Evolutionary conservation across 148 eudicot genomes (phyloP).

Genomic region (Linanthus parryae): DNA sequence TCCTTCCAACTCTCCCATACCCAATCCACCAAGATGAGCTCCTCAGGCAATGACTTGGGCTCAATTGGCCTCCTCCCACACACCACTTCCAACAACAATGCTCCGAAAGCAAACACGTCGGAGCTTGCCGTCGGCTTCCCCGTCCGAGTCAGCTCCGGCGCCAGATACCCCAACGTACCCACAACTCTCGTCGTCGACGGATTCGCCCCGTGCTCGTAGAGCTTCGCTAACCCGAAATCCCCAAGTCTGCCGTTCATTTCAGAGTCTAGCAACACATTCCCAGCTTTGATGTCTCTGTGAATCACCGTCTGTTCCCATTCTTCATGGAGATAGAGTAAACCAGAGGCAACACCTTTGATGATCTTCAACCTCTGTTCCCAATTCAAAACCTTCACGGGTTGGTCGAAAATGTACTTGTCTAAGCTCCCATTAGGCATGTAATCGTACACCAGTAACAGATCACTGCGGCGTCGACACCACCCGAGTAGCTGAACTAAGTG

Average conservation of each 20-base stretch:
- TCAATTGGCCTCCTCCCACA: slow-evolving; percentile 83
- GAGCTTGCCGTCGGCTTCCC: slow-evolving; percentile 82
- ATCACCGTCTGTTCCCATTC: slow-evolving; percentile 84
- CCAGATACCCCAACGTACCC: slow-evolving; percentile 85
- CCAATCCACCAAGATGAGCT: slow-evolving; percentile 70
- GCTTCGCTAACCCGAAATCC: slow-evolving; percentile 77
- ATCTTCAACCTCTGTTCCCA: slow-evolving; percentile 72
- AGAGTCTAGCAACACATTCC: slow-evolving; percentile 59
- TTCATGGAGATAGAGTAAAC: slow-evolving; percentile 66
- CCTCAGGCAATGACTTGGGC: slow-evolving; percentile 63
- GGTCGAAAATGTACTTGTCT: slow-evolving; percentile 53
- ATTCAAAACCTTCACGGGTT: slow-evolving; percentile 27
- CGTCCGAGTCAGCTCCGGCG: slow-evolving; percentile 73
- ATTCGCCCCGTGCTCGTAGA: slow-evolving; percentile 64
- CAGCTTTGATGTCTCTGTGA: slow-evolving; percentile 78
- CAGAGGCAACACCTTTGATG: slow-evolving; percentile 75
- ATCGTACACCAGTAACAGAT: slow-evolving; percentile 73
- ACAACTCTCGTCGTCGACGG: slow-evolving; percentile 72
- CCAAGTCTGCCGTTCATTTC: slow-evolving; percentile 63
- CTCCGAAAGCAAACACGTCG: slow-evolving; percentile 81
- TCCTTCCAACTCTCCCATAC: slow-evolving; percentile 70
- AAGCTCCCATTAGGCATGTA: slow-evolving; percentile 86
- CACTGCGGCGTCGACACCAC: slow-evolving; percentile 64
- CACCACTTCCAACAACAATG: slow-evolving; percentile 71
- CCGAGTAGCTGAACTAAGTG: slow-evolving; percentile 65